Percentiles rank a stretch among this genome's conserved stretches.
Conservation (phyloP, 73 alveolate species). For the Effrenium voratum region DNA sequence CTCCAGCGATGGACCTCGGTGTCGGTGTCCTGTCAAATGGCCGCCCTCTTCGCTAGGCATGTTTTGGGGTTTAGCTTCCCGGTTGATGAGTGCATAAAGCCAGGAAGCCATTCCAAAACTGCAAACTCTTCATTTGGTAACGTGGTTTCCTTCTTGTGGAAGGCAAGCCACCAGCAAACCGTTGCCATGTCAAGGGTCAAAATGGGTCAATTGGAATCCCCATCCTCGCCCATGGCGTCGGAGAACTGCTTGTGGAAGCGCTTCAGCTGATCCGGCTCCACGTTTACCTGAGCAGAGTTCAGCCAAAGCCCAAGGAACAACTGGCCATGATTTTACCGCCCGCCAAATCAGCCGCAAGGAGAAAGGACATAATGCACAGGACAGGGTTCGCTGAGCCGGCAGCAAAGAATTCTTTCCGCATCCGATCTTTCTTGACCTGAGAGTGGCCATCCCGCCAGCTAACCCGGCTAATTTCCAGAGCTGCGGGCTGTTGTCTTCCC, state of each 20-base stretch:
- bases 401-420: not conserved
- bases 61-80: no score
- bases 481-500: conserved; percentile 5
- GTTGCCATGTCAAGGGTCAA: no score
- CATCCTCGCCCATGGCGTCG: conserved; percentile 13
- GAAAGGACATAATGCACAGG: not conserved
- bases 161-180: no score
- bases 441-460: not conserved
- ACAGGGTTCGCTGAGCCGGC: not conserved
- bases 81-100: no score
- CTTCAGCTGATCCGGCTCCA: conserved; percentile 45
- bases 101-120: no score
- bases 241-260: conserved; percentile 5
- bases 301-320: no score
- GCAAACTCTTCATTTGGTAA: no score
- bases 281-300: conserved; percentile 10
- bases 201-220: no score
- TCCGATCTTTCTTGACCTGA: conserved; percentile 10
- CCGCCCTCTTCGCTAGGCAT: no score
- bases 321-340: no score
- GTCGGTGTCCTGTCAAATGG: not conserved
- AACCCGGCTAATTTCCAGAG: not conserved
- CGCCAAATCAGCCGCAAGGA: no score
- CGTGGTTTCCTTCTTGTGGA: no score
- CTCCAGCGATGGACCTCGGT: conserved; percentile 48